Evolutionary conservation across 768 basidiomycete genomes (phyloP).

Genomic region (Mycena amicta): DNA sequence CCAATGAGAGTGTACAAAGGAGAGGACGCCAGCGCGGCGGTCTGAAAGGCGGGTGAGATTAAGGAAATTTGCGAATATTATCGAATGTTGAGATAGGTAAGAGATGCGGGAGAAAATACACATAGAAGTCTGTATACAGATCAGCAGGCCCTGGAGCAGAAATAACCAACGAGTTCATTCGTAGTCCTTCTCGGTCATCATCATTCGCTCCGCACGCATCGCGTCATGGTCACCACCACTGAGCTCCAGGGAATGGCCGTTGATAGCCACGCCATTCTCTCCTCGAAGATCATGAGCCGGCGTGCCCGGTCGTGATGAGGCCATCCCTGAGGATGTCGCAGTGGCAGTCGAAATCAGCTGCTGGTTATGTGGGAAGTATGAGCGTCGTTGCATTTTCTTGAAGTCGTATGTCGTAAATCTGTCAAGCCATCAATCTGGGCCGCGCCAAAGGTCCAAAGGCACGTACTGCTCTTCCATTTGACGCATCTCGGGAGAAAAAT

Average conservation of each 20-base stretch:
- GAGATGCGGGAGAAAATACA: slow-evolving; percentile 14
- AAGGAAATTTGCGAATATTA: slow-evolving; percentile 10
- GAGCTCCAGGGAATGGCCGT: slow-evolving; percentile 45
- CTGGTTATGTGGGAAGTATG: slow-evolving; percentile 88
- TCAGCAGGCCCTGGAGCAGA: slow-evolving; percentile 5
- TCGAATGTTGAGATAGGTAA: slow-evolving; percentile 19
- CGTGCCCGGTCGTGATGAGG: slow-evolving; percentile 74
- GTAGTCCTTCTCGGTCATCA: slow-evolving; percentile 52
- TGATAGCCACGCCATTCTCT: slow-evolving; percentile 44
- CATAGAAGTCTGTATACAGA: slow-evolving; percentile 5
- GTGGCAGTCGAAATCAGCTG: slow-evolving; percentile 73
- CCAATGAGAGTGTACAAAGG: slow-evolving; percentile 15
- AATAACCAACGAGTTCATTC: slow-evolving; percentile 35
- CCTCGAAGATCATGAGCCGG: slow-evolving; percentile 56
- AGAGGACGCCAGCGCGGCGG: slow-evolving; percentile 9
- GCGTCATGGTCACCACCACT: slow-evolving; percentile 40
- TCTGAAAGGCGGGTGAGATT: slow-evolving; percentile 9
- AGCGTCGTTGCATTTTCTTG: slow-evolving; percentile 86
- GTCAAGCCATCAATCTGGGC: no score
- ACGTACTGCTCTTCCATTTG: slow-evolving; percentile 98
- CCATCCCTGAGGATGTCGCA: slow-evolving; percentile 69
- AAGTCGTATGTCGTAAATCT: slow-evolving; percentile 95
- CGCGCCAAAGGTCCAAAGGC: no score
- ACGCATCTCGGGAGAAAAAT: slow-evolving; percentile 87
- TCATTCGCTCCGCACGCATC: slow-evolving; percentile 41